These are phyloP conservation scores for Cytospora schulzeri DNA, from an alignment of 2,329 filamentous ascomycete species.

Conservation along the genomic window DNA sequence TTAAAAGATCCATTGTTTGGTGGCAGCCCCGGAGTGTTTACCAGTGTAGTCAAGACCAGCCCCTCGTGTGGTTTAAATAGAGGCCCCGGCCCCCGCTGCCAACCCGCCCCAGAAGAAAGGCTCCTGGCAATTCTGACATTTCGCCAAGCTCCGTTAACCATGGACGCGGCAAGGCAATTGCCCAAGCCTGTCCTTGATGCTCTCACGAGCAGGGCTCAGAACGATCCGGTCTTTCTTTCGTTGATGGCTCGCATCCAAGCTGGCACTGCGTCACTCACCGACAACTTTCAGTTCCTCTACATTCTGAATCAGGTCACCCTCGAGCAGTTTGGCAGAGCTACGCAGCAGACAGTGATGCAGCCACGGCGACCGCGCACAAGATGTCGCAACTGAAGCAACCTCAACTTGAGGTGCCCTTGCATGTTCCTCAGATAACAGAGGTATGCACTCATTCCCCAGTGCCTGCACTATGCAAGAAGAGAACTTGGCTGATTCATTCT, in stretches of 20 bases:
- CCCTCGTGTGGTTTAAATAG: not conserved
- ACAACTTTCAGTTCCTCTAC: conserved; percentile 5
- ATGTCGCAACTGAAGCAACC: conserved; percentile 22
- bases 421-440: conserved; percentile 42
- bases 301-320: conserved; percentile 12
- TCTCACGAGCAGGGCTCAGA: not conserved
- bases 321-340: conserved; percentile 4
- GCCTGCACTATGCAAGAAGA: not conserved
- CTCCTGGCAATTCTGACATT: not conserved
- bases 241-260: conserved; percentile 2
- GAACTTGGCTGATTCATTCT: conserved; percentile 22
- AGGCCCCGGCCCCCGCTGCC: not conserved
- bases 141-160: not conserved
- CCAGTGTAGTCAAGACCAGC: not conserved
- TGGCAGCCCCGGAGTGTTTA: not conserved
- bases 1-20: too few species aligned
- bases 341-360: conserved; percentile 6
- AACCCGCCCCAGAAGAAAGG: not conserved
- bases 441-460: conserved; percentile 33
- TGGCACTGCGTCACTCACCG: not conserved
- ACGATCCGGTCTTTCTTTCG: not conserved
- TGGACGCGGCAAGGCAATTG: not conserved
- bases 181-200: not conserved
- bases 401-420: conserved; percentile 27
- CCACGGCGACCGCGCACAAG: conserved; percentile 5